These are phyloP conservation scores for Oropetium thomaeum DNA, from an alignment of 176 grass and related monocot genomes.

Conservation along the genomic window DNA sequence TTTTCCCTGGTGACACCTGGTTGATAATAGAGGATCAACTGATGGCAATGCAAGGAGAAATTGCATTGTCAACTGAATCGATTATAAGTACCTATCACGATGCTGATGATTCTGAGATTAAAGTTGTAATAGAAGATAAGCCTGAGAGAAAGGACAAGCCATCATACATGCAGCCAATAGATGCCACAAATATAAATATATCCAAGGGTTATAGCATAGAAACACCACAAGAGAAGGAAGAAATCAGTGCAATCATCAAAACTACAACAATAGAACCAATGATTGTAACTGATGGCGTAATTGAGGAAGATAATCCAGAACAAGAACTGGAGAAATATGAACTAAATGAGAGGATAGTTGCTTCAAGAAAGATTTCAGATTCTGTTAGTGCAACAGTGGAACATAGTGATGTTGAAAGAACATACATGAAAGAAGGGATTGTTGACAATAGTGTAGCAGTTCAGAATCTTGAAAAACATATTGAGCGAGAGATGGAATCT, in stretches of 20 bases:
- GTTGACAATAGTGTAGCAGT: neutral
- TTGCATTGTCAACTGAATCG: constrained; percentile 37
- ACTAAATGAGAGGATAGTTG: constrained; percentile 10
- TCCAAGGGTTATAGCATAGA: neutral
- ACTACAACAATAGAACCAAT: neutral
- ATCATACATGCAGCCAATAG: constrained; percentile 9
- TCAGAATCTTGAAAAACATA: constrained; percentile 24
- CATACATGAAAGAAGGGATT: constrained; percentile 13
- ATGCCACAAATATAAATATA: constrained; percentile 23
- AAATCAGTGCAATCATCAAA: constrained; percentile 27
- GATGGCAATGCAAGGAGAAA: constrained; percentile 24
- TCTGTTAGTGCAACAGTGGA: neutral
- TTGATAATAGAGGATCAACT: constrained; percentile 20
- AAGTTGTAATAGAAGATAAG: constrained; percentile 39
- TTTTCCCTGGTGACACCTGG: too few relatives aligned
- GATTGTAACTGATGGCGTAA: neutral
- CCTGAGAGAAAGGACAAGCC: constrained; percentile 10
- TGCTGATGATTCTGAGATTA: constrained; percentile 48
- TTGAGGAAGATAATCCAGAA: neutral
- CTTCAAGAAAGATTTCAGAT: neutral
- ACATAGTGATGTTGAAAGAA: constrained; percentile 18
- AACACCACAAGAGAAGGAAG: constrained; percentile 14
- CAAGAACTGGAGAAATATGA: constrained; percentile 26
- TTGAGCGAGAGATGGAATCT: neutral
- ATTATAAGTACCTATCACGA: constrained; percentile 28